Conservation (phyloP, 2,329 filamentous ascomycete genomes). For the Fonsecaea pedrosoi region DNA sequence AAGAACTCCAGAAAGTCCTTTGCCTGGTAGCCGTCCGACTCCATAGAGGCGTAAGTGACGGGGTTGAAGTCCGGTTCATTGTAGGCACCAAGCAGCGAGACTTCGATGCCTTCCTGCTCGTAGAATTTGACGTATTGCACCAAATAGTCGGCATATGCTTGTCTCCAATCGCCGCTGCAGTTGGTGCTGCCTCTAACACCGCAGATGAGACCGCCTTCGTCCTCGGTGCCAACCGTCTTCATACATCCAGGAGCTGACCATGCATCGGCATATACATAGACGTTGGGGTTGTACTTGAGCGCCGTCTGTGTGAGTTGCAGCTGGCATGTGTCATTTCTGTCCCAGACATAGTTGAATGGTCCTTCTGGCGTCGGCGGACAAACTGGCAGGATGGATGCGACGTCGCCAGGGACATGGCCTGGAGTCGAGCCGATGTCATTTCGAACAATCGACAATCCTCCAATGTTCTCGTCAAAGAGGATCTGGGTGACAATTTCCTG, state of each 20-base stretch:
- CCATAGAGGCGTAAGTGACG: conserved; percentile 56
- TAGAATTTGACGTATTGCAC: conserved; percentile 57
- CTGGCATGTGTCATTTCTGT: conserved; percentile 58
- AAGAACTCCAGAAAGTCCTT: conserved; percentile 61
- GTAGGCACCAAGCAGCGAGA: conserved; percentile 54
- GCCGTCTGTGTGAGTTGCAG: conserved; percentile 61
- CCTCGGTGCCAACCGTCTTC: conserved; percentile 57
- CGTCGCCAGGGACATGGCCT: conserved; percentile 35
- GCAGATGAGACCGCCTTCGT: conserved; percentile 55
- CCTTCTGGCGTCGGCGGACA: conserved; percentile 53
- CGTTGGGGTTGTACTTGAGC: conserved; percentile 45
- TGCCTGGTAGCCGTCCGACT: conserved; percentile 54
- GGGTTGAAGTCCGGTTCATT: conserved; percentile 53
- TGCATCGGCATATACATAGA: conserved; percentile 56
- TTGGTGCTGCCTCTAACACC: conserved; percentile 52
- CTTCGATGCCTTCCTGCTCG: conserved; percentile 47
- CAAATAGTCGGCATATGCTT: conserved; percentile 58
- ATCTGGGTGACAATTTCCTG: conserved; percentile 26
- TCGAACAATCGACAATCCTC: conserved; percentile 58
- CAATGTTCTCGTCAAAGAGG: conserved; percentile 29
- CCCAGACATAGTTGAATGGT: conserved; percentile 55
- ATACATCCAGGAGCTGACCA: conserved; percentile 61
- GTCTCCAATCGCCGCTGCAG: conserved; percentile 54
- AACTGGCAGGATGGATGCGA: conserved; percentile 51
- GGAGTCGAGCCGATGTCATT: conserved; percentile 57